Evolutionary conservation across 805 yeast species (phyloP).

Genomic region (Ogataea trehalophila): DNA sequence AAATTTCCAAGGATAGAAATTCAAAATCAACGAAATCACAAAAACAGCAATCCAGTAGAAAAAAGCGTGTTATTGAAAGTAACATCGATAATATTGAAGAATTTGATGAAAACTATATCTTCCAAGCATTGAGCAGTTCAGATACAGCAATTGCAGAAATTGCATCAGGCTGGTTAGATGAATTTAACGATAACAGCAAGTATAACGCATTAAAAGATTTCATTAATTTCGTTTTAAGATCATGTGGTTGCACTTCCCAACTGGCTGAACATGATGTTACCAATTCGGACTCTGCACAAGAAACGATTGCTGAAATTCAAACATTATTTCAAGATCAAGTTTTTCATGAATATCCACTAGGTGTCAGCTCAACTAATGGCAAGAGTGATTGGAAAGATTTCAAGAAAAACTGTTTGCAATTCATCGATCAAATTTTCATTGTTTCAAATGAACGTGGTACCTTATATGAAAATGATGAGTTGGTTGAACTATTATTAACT

Average conservation of each 20-base stretch:
- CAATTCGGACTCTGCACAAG: slow-evolving; percentile 48
- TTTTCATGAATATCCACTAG: slow-evolving; percentile 65
- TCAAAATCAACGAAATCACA: slow-evolving; percentile 8
- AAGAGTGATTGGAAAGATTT: slow-evolving; percentile 45
- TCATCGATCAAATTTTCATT: slow-evolving; percentile 48
- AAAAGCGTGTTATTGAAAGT: slow-evolving; percentile 7
- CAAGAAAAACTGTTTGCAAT: slow-evolving; percentile 48
- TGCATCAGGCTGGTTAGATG: slow-evolving; percentile 55
- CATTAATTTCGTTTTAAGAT: slow-evolving; percentile 62
- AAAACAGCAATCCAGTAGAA: slow-evolving; percentile 4
- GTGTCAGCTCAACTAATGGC: slow-evolving; percentile 32
- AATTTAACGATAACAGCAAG: slow-evolving; percentile 36
- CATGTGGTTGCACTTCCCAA: slow-evolving; percentile 65
- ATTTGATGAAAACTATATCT: slow-evolving; percentile 43
- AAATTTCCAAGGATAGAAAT: slow-evolving; percentile 3
- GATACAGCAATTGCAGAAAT: slow-evolving; percentile 46
- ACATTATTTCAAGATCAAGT: slow-evolving; percentile 54
- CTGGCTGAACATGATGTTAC: slow-evolving; percentile 72
- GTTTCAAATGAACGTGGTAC: slow-evolving; percentile 59
- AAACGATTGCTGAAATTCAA: slow-evolving; percentile 71
- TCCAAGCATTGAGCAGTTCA: slow-evolving; percentile 46
- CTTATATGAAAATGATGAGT: slow-evolving; percentile 40
- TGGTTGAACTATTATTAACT: slow-evolving; percentile 54
- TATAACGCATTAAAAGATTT: slow-evolving; percentile 53
- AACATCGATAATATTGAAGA: slow-evolving; percentile 37